Base-by-base conservation (phyloP, 257 asterid species). In the Solanum clarkiae region DNA sequence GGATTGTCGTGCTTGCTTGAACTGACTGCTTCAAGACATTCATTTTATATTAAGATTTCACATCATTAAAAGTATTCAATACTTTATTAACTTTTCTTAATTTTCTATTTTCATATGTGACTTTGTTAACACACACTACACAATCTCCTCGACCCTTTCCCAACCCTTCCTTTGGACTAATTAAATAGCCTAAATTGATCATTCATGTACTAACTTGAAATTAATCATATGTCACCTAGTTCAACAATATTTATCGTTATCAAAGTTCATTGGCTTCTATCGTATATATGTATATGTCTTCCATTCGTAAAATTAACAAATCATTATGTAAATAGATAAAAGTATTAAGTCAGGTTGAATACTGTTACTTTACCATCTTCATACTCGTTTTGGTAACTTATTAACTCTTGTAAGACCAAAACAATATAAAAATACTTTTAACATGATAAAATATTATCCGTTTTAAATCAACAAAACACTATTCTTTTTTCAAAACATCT, bases 301-400 rank as follows among this genome's bases (percentile, higher is more conserved):
- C 2, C 12, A 63, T 2, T 8, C 1, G 13, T 24, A 62, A 24
- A 62, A 62, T 10, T 24, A 11, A 0, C 40, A 62, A 62, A 62
- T 7, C 32, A 0, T 6, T 29, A 2, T 13, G 32, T 26, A 63
- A 12, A 26, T 12, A 0, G 2, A 12, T 26, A 26, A 26, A 63
- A 2, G 11, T 13, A 2, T 12, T 63, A 13, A 63, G 18, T 65
- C 6, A 8, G 5, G 11, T 0, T 32, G 13, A 15, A 65, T 14
- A 65, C 8, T 1, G 17, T 26, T 0, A 26, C 6, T 1, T 60
- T 13, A 2, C 0, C 10, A 65, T 26, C 1, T 65, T 4, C 0
- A 7, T 14, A 26, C 1, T 14, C 1, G 4, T 15, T 8, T 66
- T 14, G 7, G 0, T 7, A 10, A 15, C 29, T 0, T 1, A 7